Base-by-base conservation (phyloP, 805 yeast species). In the Kazachstania psychrophila region DNA sequence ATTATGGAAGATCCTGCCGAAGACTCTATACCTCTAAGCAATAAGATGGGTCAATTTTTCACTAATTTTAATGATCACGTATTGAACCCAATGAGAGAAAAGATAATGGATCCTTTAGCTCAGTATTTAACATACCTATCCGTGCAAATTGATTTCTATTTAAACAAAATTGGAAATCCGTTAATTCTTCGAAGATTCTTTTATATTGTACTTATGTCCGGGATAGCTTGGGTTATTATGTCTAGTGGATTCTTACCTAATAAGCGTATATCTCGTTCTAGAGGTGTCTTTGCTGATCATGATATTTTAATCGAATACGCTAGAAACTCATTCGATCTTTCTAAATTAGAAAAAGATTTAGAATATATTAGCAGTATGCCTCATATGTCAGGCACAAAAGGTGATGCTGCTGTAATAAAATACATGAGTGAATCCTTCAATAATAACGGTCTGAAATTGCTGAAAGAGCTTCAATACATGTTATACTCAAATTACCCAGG, bases 371-470 rank as follows among this genome's bases (percentile, higher is more conserved):
- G 88, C 19, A 72, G 82, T 6, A 75, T 86, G 76, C 86, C 95
- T 3, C 96, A 87, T 54, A 60, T 80, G 45, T 76, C 96, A 0
- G 97, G 97, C 3, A 79, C 96, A 2, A 72, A 75, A 12, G 97
- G 95, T 14, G 96, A 86, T 56, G 58, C 75, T 41, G 71, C 89
- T 0, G 60, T 87, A 25, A 78, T 86, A 2, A 66, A 70, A 40
- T 86, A 79, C 52, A 65, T 88, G 12, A 67, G 73, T 41, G 71
- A 70, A 17, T 72, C 73, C 33, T 74, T 82, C 59, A 54, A 59
- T 16, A 69, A 74, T 36, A 73, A 77, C 43, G 82, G 83, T 2
- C 42, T 87, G 15, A 60, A 63, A 20, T 41, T 59, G 2, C 68
- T 74, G 5, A 50, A 43, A 12, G 54, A 54, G 33, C 37, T 48